Base-by-base conservation (phyloP, 345 rosid species). In the Pugionium dolabratum region DNA sequence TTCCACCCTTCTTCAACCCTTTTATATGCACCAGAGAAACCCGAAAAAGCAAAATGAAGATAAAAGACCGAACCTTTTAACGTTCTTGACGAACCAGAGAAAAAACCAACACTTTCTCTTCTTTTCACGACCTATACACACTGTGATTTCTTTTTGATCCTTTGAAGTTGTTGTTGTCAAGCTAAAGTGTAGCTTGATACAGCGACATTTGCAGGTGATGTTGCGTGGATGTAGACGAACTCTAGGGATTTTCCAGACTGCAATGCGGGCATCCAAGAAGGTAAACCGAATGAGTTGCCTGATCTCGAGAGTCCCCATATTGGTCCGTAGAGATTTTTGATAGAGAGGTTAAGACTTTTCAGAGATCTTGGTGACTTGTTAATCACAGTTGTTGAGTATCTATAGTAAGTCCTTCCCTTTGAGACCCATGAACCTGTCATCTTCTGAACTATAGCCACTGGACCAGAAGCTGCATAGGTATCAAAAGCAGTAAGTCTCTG, bases 281-380 rank as follows among this genome's bases (percentile, higher is more conserved):
- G 99, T 44, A 90, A 82, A 46, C 76, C 77, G 29, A 85, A 94
- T 4, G 83, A 83, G 64, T 77, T 71, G 32, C 84, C 88, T 2
- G 73, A 41, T 64, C 83, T 83, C 0, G 75, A 74, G 44, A 94
- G 80, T 66, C 99, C 99, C 99, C 99, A 94, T 8, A 94, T 35
- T 3, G 99, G 97, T 74, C 97, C 99, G 39, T 90, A 90, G 51
- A 90, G 96, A 70, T 86, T 84, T 42, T 87, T 76, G 44, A 94
- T 83, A 2, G 87, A 83, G 51, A 94, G 82, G 71, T 84, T 81
- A 59, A 94, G 84, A 69, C 79, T 73, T 73, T 78, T 84, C 35
- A 94, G 41, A 18, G 85, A 66, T 82, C 82, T 88, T 3, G 63
- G 65, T 4, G 99, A 88, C 51, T 84, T 90, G 85, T 90, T 94